Evolutionary conservation across 495 filamentous ascomycete species (phyloP).

Genomic region (Alectoria sarmentosa): DNA sequence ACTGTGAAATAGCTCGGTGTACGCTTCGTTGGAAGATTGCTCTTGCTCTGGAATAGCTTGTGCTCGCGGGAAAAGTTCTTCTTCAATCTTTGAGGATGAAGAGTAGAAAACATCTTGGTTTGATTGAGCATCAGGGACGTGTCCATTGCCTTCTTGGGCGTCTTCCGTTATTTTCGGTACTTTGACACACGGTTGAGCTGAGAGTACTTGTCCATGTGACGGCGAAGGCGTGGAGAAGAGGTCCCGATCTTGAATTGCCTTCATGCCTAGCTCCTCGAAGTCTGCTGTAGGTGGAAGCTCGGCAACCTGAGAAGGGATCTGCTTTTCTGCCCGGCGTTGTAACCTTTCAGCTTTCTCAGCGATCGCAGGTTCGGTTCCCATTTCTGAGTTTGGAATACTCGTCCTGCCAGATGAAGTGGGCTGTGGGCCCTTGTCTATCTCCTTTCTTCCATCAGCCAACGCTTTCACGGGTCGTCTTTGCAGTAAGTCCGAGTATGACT

Average conservation of each 20-base stretch:
- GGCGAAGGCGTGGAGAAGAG: constrained; percentile 49
- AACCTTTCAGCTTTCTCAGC: constrained; percentile 39
- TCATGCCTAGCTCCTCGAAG: constrained; percentile 23
- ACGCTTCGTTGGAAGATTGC: constrained; percentile 48
- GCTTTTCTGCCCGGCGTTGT: constrained; percentile 48
- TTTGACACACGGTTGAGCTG: constrained; percentile 51
- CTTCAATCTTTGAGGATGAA: constrained; percentile 25
- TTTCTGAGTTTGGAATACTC: constrained; percentile 30
- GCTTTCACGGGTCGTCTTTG: constrained; percentile 26
- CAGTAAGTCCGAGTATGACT: constrained; percentile 21
- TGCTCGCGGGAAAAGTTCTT: constrained; percentile 20
- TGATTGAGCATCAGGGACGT: constrained; percentile 36
- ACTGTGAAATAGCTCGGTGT: constrained; percentile 55
- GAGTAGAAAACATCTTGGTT: constrained; percentile 54
- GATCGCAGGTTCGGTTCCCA: constrained; percentile 30
- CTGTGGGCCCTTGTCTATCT: constrained; percentile 21
- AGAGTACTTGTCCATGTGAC: constrained; percentile 40
- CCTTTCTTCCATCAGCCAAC: constrained; percentile 17
- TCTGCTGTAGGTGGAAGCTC: constrained; percentile 32
- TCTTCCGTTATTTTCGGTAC: constrained; percentile 48
- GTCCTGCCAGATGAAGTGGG: constrained; percentile 30
- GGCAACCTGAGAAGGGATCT: constrained; percentile 45
- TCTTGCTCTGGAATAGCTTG: constrained; percentile 34
- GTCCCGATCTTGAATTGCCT: constrained; percentile 48
- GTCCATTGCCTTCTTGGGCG: constrained; percentile 34